A percentile compares a stretch with the other conserved stretches of the same genome.
phyloP scores from a whole-genome alignment of 768 basidiomycete genomes.

The Russula sp. region DNA sequence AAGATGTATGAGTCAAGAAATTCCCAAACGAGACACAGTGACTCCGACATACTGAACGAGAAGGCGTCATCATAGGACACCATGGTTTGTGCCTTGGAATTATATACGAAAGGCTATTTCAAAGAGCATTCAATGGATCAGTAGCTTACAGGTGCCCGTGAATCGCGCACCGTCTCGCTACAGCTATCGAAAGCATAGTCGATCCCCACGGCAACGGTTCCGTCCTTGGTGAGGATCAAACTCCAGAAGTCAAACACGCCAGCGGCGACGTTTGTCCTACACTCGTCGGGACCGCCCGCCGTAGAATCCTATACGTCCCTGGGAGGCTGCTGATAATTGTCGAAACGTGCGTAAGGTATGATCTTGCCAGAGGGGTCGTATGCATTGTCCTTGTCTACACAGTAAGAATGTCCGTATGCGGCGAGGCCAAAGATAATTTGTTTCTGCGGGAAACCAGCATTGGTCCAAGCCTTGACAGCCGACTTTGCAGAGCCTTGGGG shows the following conservation, averaged over 20 bases:
- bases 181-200: slow-evolving; percentile 54
- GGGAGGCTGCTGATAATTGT: slow-evolving; percentile 36
- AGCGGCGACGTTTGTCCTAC: slow-evolving; percentile 28
- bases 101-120: slow-evolving; percentile 63
- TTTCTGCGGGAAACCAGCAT: slow-evolving; percentile 24
- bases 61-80: slow-evolving; percentile 60
- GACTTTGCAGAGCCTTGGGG: slow-evolving; percentile 14
- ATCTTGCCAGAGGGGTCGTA: slow-evolving; percentile 33
- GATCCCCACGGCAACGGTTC: slow-evolving; percentile 35
- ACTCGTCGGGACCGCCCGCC: slow-evolving; percentile 29
- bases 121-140: neutral
- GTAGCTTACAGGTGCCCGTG: neutral
- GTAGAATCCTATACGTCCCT: slow-evolving; percentile 35
- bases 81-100: slow-evolving; percentile 45
- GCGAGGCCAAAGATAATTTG: slow-evolving; percentile 83
- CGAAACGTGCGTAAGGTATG: slow-evolving; percentile 48
- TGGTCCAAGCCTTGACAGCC: slow-evolving; percentile 15
- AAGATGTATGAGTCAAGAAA: neutral
- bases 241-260: slow-evolving; percentile 23
- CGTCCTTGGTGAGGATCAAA: slow-evolving; percentile 10
- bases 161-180: slow-evolving; percentile 60
- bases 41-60: slow-evolving; percentile 39
- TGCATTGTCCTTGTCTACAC: slow-evolving; percentile 36
- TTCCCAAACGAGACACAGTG: neutral
- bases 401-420: slow-evolving; percentile 75